Percentiles rank a stretch among this genome's conserved stretches.
These are phyloP conservation scores for Fusarium xyrophilum DNA, from an alignment of 2,329 filamentous ascomycete species.

Conservation along the genomic window DNA sequence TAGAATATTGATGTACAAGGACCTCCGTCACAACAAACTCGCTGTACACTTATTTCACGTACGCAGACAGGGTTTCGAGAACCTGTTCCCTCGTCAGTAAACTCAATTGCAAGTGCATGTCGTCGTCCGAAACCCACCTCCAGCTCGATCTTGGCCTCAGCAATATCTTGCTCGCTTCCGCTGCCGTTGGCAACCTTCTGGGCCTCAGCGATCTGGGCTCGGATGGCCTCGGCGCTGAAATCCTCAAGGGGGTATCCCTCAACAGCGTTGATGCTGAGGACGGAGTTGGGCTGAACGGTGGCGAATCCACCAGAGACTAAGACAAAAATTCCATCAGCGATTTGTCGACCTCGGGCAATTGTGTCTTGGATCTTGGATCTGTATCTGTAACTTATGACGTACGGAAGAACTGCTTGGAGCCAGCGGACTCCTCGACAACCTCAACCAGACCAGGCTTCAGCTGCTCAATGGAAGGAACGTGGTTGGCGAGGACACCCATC, in stretches of 20 bases:
- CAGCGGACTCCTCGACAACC: conserved; percentile 90
- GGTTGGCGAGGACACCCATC: conserved; percentile 99
- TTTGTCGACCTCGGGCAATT: neutral
- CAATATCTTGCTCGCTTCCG: conserved; percentile 96
- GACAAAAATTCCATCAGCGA: conserved; percentile 31
- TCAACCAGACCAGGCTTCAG: conserved; percentile 95
- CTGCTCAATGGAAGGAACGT: conserved; percentile 99
- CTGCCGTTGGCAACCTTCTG: conserved; percentile 91
- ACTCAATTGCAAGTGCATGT: neutral
- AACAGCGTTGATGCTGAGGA: conserved; percentile 97
- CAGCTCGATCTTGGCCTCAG: conserved; percentile 98
- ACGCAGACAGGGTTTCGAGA: conserved; percentile 81
- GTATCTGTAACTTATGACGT: conserved; percentile 54
- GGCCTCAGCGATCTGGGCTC: conserved; percentile 88
- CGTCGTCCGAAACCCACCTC: conserved; percentile 68
- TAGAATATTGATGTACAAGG: conserved; percentile 54
- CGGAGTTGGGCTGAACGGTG: conserved; percentile 92
- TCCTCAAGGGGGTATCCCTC: conserved; percentile 95
- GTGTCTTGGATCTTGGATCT: neutral
- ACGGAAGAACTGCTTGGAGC: conserved; percentile 98
- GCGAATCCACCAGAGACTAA: conserved; percentile 96
- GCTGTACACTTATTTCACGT: conserved; percentile 75
- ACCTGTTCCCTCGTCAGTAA: conserved; percentile 63
- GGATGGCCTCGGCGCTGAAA: conserved; percentile 91
- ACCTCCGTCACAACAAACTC: conserved; percentile 51